Evolutionary conservation across 805 yeast species (phyloP), one percentile per base, ranked within the genome.

Genomic region (Pichia cephalocereana): DNA sequence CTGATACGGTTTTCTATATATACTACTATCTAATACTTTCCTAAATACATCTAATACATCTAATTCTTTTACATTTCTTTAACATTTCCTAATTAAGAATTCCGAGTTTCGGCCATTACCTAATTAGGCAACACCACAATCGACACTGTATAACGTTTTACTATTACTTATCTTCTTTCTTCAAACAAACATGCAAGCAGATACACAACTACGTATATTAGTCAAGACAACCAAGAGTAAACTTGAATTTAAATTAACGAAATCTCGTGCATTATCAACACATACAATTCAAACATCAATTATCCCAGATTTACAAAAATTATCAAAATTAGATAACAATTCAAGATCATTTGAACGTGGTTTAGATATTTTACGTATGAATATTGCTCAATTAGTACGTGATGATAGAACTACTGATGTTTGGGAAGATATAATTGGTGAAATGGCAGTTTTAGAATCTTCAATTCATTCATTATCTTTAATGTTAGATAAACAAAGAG

Each of bases 381-480:
- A 40, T 8, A 11, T 53, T 17, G 48, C 49, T 4, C 47, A 46
- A 19, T 26, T 53, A 40, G 54, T 53, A 3, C 44, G 56, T 31
- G 30, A 47, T 8, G 56, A 53, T 41, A 38, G 56, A 28, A 30
- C 37, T 17, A 46, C 53, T 4, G 56, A 53, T 30, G 54, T 53
- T 9, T 53, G 54, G 54, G 56, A 53, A 43, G 56, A 53, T 19
- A 36, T 53, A 8, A 43, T 50, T n/a, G 54, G 54, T 9, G 56
- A 53, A 41, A 15, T 53, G 17, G 46, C 52, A 14, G 34, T 50
- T 12, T 32, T 53, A 14, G 54, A 48, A 31, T 46, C 47, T 6
- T 47, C 53, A 1, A 39, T 52, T 8, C 43, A 40, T 40, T 26
- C 38, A 40, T 18, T 52, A 7, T 15, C 17, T 15, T n/a, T 11